phyloP scores from a whole-genome alignment of 2,329 filamentous ascomycete genomes.

The Monosporascus sp. region DNA sequence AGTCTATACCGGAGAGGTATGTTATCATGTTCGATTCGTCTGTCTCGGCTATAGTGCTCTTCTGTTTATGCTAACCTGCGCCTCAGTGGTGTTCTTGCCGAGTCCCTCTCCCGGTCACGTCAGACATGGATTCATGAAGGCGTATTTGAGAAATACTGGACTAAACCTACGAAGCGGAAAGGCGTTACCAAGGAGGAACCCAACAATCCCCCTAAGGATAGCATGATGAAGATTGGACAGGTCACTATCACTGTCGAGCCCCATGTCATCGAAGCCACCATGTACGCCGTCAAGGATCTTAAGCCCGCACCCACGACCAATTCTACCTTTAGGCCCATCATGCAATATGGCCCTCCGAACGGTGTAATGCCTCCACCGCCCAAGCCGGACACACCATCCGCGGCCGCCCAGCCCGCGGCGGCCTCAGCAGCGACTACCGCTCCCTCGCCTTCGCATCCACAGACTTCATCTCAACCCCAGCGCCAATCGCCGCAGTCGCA shows the following conservation, averaged over 20 bases:
- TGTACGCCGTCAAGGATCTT: conserved; percentile 66
- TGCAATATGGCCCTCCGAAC: conserved; percentile 62
- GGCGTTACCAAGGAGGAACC: conserved; percentile 57
- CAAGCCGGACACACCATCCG: conserved; percentile 28
- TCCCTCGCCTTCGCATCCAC: conserved; percentile 8
- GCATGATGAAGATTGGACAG: conserved; percentile 67
- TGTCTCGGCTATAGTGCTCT: neutral
- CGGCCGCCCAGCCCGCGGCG: conserved; percentile 10
- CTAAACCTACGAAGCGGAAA: conserved; percentile 65
- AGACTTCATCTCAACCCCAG: conserved; percentile 4
- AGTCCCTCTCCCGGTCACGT: conserved; percentile 69
- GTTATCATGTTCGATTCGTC: conserved; percentile 5
- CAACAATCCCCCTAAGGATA: conserved; percentile 64
- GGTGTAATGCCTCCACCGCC: conserved; percentile 54
- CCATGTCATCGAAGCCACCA: conserved; percentile 70
- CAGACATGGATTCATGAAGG: conserved; percentile 67
- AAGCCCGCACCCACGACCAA: conserved; percentile 39
- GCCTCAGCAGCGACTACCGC: neutral
- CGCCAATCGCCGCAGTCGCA: conserved; percentile 11
- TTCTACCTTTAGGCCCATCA: conserved; percentile 45
- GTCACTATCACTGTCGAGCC: conserved; percentile 74
- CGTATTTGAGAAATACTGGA: conserved; percentile 74
- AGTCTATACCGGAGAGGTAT: conserved; percentile 68
- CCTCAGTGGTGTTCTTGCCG: conserved; percentile 64
- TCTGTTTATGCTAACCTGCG: conserved; percentile 13